Base-by-base conservation (phyloP, 2,329 filamentous ascomycete species). In the Aspergillus tamarii region DNA sequence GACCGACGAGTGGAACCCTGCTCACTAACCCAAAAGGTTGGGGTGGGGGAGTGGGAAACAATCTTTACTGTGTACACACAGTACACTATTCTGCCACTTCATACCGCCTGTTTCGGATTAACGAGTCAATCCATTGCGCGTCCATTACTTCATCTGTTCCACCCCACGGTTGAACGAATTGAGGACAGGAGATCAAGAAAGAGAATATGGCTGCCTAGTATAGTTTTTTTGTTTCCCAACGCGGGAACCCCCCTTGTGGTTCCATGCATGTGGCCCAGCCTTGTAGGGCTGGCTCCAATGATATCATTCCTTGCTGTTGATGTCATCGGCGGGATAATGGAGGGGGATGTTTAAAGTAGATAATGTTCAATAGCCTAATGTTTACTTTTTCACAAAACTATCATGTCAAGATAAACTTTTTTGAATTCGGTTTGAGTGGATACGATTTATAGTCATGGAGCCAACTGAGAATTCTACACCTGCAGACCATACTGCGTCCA, bases 231-330 rank as follows among this genome's bases (percentile, higher is more conserved):
- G 46, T 50, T 50, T 32, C 26, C 26, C 11, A 28, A 11, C 10
- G 1, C 14, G 12, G 26, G 8, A 4, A 9, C 45, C 45, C 45
- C 45, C 45, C 45, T 28, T 58, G 56, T 43, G 46, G 14, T 14
- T 30, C 30, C 21, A 36, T 54, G 9, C 50, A 19, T 21, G 16
- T 19, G 9, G 52, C 7, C 52, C 52, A 26, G 52, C 52, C 52
- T 36, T 54, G 30, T 36, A 54, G n/a, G 52, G 52, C 52, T 34
- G 30, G 52, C 8, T 41, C 39, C 56, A 57, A 64, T 61, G 62
- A 64, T 61, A 64, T 64, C 62, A 60, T 64, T 14, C 21, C 19
- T 30, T 23, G 16, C 32, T 10, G 32, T 60, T 64, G 62, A 64
- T 64, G 62, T 64, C 62, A 64, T 64, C 36, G 45, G 34, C 34